Base-by-base conservation (phyloP, 2,329 filamentous ascomycete species). In the Didymella pomorum region DNA sequence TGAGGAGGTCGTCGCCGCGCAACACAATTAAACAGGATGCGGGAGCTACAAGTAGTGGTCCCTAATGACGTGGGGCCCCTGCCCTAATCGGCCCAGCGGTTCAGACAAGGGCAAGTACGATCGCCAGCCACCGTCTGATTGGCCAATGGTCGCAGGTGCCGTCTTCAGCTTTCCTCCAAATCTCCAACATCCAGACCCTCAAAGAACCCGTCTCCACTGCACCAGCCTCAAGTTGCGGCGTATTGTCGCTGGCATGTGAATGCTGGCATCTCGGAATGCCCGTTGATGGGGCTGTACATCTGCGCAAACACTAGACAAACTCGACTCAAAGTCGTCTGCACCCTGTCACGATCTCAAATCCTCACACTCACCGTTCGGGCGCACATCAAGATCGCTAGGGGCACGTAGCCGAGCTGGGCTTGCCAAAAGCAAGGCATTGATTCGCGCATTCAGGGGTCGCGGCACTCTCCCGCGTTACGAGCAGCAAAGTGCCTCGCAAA, bases 11-110 rank as follows among this genome's bases (percentile, higher is more conserved):
- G 59, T 56, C 52, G 55, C 52, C 31, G 55, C 54, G 45, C 44
- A 50, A 56, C 48, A 60, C 59, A 64, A 61, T 63, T 58, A 67
- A 66, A 64, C 61, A 64, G 63, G 61, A 60, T 56, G 57, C 56
- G 52, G 60, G 54, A 60, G 61, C 62, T 60, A 63, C 61, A 61
- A 65, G 58, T 61, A 66, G 56, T 51, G 18, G 35, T 39, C 35
- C 35, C 35, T 39, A 20, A 39, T 39, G 65, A 67, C 65, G 65
- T 65, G 63, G 59, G 60, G 58, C 49, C 61, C 55, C 59, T 60
- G 52, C 56, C 47, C 46, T 37, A 57, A 52, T 64, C 63, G 65
- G 63, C 20, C 59, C 61, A 50, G 31, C 44, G 52, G 46, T 48
- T 60, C 52, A 48, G 42, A 55, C 49, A 51, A 58, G 33, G 58